Conservation (phyloP, 2,329 filamentous ascomycete genomes). For the Colletotrichum sp. region DNA sequence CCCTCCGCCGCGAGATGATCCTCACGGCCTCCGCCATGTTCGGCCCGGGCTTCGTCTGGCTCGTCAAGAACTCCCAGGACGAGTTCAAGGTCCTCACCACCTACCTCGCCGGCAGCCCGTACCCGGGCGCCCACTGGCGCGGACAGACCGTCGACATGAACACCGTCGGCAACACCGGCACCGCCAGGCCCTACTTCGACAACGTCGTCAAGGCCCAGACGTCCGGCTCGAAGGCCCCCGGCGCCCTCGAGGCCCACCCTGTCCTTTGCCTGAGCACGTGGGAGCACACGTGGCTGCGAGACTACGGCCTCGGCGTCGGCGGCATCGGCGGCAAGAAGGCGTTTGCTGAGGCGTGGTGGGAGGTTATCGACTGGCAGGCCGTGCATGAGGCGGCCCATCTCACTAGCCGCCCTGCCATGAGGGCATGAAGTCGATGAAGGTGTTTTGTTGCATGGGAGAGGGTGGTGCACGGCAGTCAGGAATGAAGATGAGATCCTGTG, state of each 20-base stretch:
- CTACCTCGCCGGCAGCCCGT: conserved; percentile 90
- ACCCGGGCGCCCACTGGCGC: conserved; percentile 83
- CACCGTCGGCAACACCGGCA: conserved; percentile 51
- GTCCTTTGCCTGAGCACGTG: conserved; percentile 94
- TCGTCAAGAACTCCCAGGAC: conserved; percentile 64
- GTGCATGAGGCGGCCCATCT: conserved; percentile 54
- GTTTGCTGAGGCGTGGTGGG: conserved; percentile 87
- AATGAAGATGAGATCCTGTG: background rate
- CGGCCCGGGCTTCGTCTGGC: conserved; percentile 96
- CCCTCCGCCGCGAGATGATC: conserved; percentile 80
- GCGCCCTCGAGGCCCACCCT: conserved; percentile 73
- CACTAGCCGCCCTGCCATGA: conserved; percentile 1
- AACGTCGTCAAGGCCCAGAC: conserved; percentile 33
- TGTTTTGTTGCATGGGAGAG: background rate
- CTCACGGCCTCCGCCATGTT: conserved; percentile 90
- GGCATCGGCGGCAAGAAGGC: conserved; percentile 75
- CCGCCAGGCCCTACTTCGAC: conserved; percentile 43
- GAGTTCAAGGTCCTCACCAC: conserved; percentile 79
- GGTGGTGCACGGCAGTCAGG: background rate
- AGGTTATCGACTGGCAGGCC: conserved; percentile 81
- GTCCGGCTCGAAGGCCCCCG: conserved; percentile 56
- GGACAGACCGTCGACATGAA: conserved; percentile 74
- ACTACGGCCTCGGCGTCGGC: conserved; percentile 68
- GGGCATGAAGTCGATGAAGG: background rate
- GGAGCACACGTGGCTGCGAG: conserved; percentile 90